These are phyloP conservation scores for Macrocybe gigantea DNA, from an alignment of 768 basidiomycete genomes.

Conservation along the genomic window DNA sequence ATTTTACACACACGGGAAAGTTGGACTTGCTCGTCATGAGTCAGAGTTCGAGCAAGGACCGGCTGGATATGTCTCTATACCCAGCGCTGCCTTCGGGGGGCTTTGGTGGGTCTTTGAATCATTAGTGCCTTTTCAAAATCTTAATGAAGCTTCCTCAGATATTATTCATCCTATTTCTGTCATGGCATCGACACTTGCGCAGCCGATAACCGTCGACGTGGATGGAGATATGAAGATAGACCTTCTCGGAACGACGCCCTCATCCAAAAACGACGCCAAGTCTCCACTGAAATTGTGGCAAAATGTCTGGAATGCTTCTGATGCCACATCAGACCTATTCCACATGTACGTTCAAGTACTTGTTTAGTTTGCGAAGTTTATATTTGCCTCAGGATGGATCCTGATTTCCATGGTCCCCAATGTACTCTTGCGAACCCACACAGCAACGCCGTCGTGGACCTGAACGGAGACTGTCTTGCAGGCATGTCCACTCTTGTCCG, in stretches of 20 bases:
- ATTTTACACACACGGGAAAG: conserved; percentile 89
- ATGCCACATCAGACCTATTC: conserved; percentile 49
- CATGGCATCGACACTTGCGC: conserved; percentile 61
- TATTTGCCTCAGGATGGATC: conserved; percentile 37
- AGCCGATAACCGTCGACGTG: conserved; percentile 84
- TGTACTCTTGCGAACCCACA: conserved; percentile 87
- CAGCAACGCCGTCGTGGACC: conserved; percentile 89
- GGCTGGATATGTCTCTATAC: conserved; percentile 68
- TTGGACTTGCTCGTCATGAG: conserved; percentile 90
- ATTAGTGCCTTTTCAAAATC: background rate
- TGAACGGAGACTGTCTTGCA: conserved; percentile 94
- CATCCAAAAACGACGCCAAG: conserved; percentile 24
- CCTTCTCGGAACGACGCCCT: conserved; percentile 62
- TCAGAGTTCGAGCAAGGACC: conserved; percentile 37
- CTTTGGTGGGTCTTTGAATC: conserved; percentile 45
- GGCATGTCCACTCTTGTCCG: conserved; percentile 32
- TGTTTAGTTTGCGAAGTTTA: background rate
- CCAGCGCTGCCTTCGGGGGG: conserved; percentile 54
- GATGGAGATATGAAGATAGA: conserved; percentile 89
- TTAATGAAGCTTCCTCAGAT: conserved; percentile 20
- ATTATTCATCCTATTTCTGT: conserved; percentile 39
- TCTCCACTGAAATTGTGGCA: conserved; percentile 65
- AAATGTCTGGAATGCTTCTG: conserved; percentile 70
- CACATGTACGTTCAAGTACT: conserved; percentile 46
- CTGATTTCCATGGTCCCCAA: conserved; percentile 54